Conservation (phyloP, 2,329 filamentous ascomycete genomes). For the Fusarium bactridioides region DNA sequence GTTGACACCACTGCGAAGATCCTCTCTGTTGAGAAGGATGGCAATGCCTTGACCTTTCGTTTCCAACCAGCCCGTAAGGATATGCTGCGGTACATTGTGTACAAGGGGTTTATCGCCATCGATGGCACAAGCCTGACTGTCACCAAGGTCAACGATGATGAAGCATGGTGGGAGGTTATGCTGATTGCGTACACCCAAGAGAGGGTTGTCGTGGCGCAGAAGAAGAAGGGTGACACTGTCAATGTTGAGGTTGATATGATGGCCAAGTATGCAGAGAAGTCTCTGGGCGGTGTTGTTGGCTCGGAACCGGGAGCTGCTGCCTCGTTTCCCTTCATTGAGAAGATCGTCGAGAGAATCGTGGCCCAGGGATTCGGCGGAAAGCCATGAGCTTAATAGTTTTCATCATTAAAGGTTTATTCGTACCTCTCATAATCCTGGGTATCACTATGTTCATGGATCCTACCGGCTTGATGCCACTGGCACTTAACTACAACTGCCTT, state of each 20-base stretch:
- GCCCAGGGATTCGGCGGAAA: constrained; percentile 63
- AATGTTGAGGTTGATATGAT: constrained; percentile 94
- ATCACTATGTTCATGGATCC: neutral
- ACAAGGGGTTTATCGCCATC: constrained; percentile 94
- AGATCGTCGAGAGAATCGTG: constrained; percentile 77
- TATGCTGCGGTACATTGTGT: constrained; percentile 87
- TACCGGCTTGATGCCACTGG: neutral
- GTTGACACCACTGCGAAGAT: constrained; percentile 90
- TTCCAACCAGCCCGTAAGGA: constrained; percentile 74
- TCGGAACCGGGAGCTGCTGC: constrained; percentile 57
- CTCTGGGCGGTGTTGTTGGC: constrained; percentile 75
- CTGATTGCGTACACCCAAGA: constrained; percentile 96
- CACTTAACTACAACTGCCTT: neutral
- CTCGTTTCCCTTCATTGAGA: constrained; percentile 68
- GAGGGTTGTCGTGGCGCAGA: constrained; percentile 82
- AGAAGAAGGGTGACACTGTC: constrained; percentile 80
- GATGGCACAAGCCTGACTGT: constrained; percentile 96
- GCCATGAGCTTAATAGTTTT: constrained; percentile 22
- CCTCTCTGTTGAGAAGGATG: constrained; percentile 76
- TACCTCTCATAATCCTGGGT: constrained; percentile 15
- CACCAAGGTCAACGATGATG: constrained; percentile 80
- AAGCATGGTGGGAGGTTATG: constrained; percentile 95
- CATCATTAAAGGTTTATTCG: constrained; percentile 29
- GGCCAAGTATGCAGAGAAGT: constrained; percentile 89
- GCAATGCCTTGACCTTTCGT: constrained; percentile 88